phyloP scores from a whole-genome alignment of 768 basidiomycete species.

The Tricholoma furcatifolium region DNA sequence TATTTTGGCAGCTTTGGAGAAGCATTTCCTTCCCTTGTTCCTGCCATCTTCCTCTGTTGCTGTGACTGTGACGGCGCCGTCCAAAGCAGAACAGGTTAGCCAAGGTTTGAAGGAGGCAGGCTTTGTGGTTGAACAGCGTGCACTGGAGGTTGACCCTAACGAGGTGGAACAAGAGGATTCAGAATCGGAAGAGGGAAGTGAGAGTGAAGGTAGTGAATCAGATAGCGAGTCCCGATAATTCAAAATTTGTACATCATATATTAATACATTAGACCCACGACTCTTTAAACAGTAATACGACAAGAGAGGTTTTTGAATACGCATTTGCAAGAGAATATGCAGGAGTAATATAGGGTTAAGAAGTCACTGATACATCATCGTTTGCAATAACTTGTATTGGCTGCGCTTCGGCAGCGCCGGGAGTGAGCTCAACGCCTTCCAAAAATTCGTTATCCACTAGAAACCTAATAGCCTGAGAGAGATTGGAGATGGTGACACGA shows the following conservation, averaged over 20 bases:
- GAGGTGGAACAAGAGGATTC: slow-evolving; percentile 45
- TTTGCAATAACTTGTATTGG: slow-evolving; percentile 58
- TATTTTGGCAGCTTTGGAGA: slow-evolving; percentile 64
- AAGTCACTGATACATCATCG: slow-evolving; percentile 5
- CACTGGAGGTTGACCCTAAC: slow-evolving; percentile 56
- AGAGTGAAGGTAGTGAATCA: slow-evolving; percentile 28
- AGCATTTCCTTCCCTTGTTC: slow-evolving; percentile 86
- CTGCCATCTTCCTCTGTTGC: slow-evolving; percentile 71
- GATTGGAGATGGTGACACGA: slow-evolving; percentile 82
- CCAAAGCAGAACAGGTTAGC: slow-evolving; percentile 71
- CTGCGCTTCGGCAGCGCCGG: slow-evolving; percentile 69
- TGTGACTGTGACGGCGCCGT: slow-evolving; percentile 80
- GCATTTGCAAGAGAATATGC: too few species aligned
- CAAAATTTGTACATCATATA: neutral
- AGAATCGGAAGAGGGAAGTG: slow-evolving; percentile 30
- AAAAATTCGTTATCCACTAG: slow-evolving; percentile 89
- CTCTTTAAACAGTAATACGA: too few species aligned
- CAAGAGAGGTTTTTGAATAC: too few species aligned
- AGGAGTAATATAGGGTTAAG: too few species aligned
- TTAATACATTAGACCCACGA: neutral
- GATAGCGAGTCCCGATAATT: slow-evolving; percentile 10
- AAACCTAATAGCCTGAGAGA: slow-evolving; percentile 91
- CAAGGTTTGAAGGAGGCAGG: slow-evolving; percentile 64
- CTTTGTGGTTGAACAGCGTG: slow-evolving; percentile 74
- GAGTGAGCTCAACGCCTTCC: slow-evolving; percentile 71